These are phyloP conservation scores for Fraxinus nigra DNA, from an alignment of 305 asterid genomes.

Conservation along the genomic window DNA sequence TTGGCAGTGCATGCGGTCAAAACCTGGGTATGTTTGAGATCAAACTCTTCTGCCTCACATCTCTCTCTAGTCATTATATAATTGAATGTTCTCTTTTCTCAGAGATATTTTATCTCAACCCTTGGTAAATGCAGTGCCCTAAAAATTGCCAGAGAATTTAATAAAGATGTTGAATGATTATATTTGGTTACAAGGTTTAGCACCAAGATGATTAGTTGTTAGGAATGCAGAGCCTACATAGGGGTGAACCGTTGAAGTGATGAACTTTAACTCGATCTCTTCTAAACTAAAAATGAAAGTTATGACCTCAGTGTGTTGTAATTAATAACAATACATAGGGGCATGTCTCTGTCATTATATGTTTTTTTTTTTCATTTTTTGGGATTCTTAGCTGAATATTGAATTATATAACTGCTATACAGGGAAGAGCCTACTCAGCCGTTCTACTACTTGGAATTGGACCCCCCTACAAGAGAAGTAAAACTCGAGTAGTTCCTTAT, in stretches of 20 bases:
- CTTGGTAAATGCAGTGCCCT: conserved; percentile 5
- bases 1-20: conserved; percentile 92
- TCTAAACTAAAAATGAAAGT: conserved; percentile 7
- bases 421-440: conserved; percentile 86
- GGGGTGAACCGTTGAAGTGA: too few species aligned
- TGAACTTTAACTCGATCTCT: background rate
- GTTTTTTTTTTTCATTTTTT: background rate
- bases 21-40: conserved; percentile 66
- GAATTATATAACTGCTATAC: conserved; percentile 28
- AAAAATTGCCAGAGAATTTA: background rate
- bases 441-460: conserved; percentile 75
- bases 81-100: conserved; percentile 13
- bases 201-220: background rate
- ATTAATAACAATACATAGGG: background rate
- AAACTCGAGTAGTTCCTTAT: conserved; percentile 42
- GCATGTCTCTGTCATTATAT: background rate
- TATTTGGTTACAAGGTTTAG: background rate
- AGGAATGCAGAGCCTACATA: background rate
- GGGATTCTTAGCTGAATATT: background rate
- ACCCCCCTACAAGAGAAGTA: conserved; percentile 74
- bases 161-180: background rate
- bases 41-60: conserved; percentile 1
- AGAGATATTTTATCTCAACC: background rate
- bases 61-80: background rate
- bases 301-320: background rate